These are phyloP conservation scores for Rhexocercosporidium sp. DNA, from an alignment of 2,329 filamentous ascomycete species.

Conservation along the genomic window DNA sequence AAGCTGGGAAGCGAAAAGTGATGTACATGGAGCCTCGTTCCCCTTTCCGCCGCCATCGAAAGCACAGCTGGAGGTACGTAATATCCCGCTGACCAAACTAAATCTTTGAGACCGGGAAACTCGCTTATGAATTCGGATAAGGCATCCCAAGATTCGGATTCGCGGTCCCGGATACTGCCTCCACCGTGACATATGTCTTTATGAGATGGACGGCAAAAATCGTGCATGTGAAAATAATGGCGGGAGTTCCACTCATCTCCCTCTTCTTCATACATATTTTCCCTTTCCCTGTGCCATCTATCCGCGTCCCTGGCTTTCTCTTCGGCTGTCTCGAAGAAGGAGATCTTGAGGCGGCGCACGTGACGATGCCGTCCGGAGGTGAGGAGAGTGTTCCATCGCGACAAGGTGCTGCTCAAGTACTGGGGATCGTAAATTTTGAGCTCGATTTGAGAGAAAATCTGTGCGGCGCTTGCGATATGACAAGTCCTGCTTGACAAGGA, in stretches of 20 bases:
- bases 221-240: slow-evolving; percentile 1
- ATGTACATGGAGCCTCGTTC: not conserved
- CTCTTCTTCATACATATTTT: not conserved
- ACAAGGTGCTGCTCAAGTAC: not conserved
- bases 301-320: not conserved
- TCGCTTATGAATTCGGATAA: not conserved
- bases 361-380: not conserved
- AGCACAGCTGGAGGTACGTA: not conserved
- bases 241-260: not conserved
- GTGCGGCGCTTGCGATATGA: not conserved
- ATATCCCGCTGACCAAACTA: not conserved
- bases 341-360: slow-evolving; percentile 5
- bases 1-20: not conserved
- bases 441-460: slow-evolving; percentile 4
- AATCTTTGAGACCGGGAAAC: not conserved
- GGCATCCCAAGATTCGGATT: not conserved
- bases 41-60: not conserved
- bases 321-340: not conserved
- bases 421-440: not conserved
- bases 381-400: not conserved
- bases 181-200: not conserved
- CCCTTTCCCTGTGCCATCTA: not conserved
- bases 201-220: not conserved
- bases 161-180: not conserved
- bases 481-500: not conserved